phyloP scores from a whole-genome alignment of 1,284 basidiomycete genomes.

The Retiboletus flavoniger region DNA sequence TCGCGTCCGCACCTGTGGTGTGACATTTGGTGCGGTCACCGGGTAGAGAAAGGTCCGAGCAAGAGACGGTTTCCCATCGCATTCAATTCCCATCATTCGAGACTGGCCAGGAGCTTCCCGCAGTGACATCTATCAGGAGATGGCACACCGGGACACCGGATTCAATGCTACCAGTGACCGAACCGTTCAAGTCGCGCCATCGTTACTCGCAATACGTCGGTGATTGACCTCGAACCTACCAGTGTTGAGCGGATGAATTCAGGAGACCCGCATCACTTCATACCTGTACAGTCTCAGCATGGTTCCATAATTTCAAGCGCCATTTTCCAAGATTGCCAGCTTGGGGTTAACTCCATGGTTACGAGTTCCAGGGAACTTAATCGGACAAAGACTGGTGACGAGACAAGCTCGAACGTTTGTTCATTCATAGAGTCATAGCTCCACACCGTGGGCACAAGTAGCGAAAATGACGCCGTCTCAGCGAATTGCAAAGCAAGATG shows the following conservation, averaged over 20 bases:
- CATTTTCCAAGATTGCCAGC: neutral
- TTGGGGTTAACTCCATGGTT: neutral
- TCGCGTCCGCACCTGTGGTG: conserved; percentile 2
- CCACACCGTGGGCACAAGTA: neutral
- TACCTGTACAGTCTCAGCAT: neutral
- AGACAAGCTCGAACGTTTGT: conserved; percentile 4
- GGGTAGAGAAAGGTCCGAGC: conserved; percentile 2
- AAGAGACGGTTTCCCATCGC: neutral
- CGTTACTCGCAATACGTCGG: neutral
- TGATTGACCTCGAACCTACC: neutral
- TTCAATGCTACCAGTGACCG: too few relatives aligned
- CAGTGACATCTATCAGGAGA: neutral
- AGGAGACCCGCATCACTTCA: too few relatives aligned
- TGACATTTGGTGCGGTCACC: neutral
- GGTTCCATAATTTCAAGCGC: neutral
- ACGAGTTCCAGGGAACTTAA: neutral
- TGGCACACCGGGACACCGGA: neutral
- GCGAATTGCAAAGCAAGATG: too few relatives aligned
- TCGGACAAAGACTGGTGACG: neutral
- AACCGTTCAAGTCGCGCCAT: too few relatives aligned
- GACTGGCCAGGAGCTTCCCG: too few relatives aligned
- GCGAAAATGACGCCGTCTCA: conserved; percentile 3
- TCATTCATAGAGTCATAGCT: neutral
- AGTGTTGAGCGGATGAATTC: neutral
- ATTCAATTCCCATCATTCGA: neutral